Evolutionary conservation across 768 basidiomycete species (phyloP).

Genomic region (Austroboletus festivus): DNA sequence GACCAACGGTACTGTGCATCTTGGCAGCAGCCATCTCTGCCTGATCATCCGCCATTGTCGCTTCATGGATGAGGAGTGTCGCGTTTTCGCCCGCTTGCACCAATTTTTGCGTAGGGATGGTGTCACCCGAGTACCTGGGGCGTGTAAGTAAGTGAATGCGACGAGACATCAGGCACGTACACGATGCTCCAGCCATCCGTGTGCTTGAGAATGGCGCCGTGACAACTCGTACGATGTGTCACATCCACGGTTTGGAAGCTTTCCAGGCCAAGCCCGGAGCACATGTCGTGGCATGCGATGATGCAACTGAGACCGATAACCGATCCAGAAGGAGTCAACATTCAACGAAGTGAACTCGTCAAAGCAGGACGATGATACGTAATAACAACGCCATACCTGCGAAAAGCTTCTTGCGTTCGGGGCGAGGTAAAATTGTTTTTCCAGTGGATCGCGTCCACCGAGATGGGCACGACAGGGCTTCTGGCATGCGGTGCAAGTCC

Average conservation of each 20-base stretch:
- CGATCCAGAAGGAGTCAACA: too few relatives aligned
- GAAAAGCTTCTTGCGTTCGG: neutral
- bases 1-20: slow-evolving; percentile 86
- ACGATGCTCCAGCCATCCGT: slow-evolving; percentile 49
- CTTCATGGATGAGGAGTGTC: slow-evolving; percentile 90
- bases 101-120: slow-evolving; percentile 68
- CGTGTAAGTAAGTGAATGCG: neutral
- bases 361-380: too few relatives aligned
- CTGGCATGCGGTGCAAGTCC: slow-evolving; percentile 50
- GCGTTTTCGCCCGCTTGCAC: slow-evolving; percentile 61
- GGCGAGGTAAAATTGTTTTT: slow-evolving; percentile 36
- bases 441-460: slow-evolving; percentile 56
- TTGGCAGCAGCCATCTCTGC: slow-evolving; percentile 68
- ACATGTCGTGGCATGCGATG: slow-evolving; percentile 42
- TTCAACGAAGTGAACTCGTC: neutral
- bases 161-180: slow-evolving; percentile 22
- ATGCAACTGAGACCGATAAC: slow-evolving; percentile 41
- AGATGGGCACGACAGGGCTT: slow-evolving; percentile 53
- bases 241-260: slow-evolving; percentile 70
- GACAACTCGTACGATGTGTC: slow-evolving; percentile 67
- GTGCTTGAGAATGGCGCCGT: slow-evolving; percentile 68
- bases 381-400: slow-evolving; percentile 4
- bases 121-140: slow-evolving; percentile 88
- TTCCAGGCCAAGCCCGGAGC: slow-evolving; percentile 51
- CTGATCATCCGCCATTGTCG: slow-evolving; percentile 87